Evolutionary conservation across 2,329 filamentous ascomycete species (phyloP).

Genomic region (Neonectria ditissima): DNA sequence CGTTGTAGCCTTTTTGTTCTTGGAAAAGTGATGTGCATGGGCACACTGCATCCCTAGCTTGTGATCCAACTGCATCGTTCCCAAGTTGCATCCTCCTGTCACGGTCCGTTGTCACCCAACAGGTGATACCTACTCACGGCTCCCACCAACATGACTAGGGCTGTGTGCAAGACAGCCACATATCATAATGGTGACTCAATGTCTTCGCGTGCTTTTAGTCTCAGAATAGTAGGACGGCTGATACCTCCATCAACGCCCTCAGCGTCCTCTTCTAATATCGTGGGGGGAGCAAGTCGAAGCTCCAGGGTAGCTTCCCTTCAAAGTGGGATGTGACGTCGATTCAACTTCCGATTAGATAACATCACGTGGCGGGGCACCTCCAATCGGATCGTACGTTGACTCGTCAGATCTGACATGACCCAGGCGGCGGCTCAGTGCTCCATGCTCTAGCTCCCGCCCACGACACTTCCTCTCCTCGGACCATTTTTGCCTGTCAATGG

Average conservation of each 20-base stretch:
- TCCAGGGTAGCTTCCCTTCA: slow-evolving; percentile 17
- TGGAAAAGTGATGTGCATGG: slow-evolving; percentile 26
- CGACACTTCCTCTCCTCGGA: slow-evolving; percentile 9
- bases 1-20: neutral
- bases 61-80: slow-evolving; percentile 15
- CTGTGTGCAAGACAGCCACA: slow-evolving; percentile 15
- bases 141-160: slow-evolving; percentile 10
- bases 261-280: neutral
- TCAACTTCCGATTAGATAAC: slow-evolving; percentile 17
- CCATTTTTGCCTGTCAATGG: slow-evolving; percentile 20
- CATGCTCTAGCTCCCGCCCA: slow-evolving; percentile 15
- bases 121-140: slow-evolving; percentile 13
- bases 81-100: slow-evolving; percentile 17
- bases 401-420: slow-evolving; percentile 16
- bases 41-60: slow-evolving; percentile 14
- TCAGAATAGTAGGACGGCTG: neutral
- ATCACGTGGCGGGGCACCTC: slow-evolving; percentile 28
- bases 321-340: slow-evolving; percentile 13
- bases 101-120: slow-evolving; percentile 22
- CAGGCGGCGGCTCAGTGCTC: slow-evolving; percentile 16
- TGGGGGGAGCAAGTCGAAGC: neutral
- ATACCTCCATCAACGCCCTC: neutral
- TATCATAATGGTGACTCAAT: neutral
- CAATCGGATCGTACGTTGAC: slow-evolving; percentile 26
- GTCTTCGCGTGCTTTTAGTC: neutral